A percentile compares a stretch with the other conserved stretches of the same genome.
These are phyloP conservation scores for Lecanicillium sp. DNA, from an alignment of 2,329 filamentous ascomycete genomes.

Conservation along the genomic window DNA sequence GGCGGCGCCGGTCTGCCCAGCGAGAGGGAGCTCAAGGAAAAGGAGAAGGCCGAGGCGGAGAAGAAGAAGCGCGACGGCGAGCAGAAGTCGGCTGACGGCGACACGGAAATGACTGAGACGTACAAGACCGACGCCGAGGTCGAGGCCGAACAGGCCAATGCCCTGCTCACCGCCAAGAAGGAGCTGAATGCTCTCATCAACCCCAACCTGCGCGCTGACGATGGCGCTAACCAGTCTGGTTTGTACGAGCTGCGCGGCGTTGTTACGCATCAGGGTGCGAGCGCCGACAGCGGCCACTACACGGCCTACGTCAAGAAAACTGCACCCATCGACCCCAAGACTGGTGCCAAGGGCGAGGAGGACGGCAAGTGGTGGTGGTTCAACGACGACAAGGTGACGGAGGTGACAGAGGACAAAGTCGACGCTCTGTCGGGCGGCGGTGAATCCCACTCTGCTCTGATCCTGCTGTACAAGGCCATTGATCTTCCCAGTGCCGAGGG, in stretches of 20 bases:
- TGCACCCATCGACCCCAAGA: slow-evolving; percentile 62
- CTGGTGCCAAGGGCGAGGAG: slow-evolving; percentile 71
- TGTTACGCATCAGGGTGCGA: slow-evolving; percentile 93
- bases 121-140: slow-evolving; percentile 94
- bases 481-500: slow-evolving; percentile 56
- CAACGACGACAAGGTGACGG: slow-evolving; percentile 94
- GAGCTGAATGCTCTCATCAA: slow-evolving; percentile 76
- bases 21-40: slow-evolving; percentile 46
- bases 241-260: slow-evolving; percentile 92
- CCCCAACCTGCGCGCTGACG: slow-evolving; percentile 66
- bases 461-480: slow-evolving; percentile 72
- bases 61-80: slow-evolving; percentile 40
- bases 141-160: slow-evolving; percentile 74
- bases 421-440: slow-evolving; percentile 84
- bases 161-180: slow-evolving; percentile 76
- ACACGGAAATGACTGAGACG: slow-evolving; percentile 67
- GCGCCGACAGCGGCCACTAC: slow-evolving; percentile 96
- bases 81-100: slow-evolving; percentile 46
- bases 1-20: slow-evolving; percentile 43
- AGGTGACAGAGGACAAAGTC: slow-evolving; percentile 88
- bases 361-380: slow-evolving; percentile 99
- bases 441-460: slow-evolving; percentile 76
- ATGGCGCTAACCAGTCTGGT: slow-evolving; percentile 85
- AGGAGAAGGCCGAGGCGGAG: slow-evolving; percentile 41
- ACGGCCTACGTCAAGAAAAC: slow-evolving; percentile 97